phyloP scores from a whole-genome alignment of 2,329 filamentous ascomycete genomes.

The Sporothrix brunneoviolacea region DNA sequence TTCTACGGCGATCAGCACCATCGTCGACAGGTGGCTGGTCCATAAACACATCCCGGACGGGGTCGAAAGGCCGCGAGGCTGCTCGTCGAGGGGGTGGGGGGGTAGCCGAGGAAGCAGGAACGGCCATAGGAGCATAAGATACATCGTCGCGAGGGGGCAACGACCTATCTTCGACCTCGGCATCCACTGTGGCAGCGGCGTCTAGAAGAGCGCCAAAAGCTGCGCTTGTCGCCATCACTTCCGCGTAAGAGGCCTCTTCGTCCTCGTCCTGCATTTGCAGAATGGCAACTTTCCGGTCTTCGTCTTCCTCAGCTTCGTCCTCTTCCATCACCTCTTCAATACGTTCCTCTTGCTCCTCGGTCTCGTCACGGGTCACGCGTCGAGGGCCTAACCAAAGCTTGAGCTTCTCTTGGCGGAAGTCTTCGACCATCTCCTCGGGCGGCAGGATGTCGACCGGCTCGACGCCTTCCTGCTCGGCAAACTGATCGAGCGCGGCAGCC shows the following conservation, averaged over 20 bases:
- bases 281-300: too few species aligned
- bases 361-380: slow-evolving; percentile 12
- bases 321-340: slow-evolving; percentile 11
- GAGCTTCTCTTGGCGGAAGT: slow-evolving; percentile 14
- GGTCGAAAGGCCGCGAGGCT: slow-evolving; percentile 37
- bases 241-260: too few species aligned
- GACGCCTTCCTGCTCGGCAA: slow-evolving; percentile 23
- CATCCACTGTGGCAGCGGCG: too few species aligned
- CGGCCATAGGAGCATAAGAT: too few species aligned
- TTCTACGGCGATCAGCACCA: not conserved
- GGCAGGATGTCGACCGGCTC: slow-evolving; percentile 17
- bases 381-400: slow-evolving; percentile 17
- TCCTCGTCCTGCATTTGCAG: too few species aligned
- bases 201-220: too few species aligned
- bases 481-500: slow-evolving; percentile 16
- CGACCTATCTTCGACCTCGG: too few species aligned
- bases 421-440: slow-evolving; percentile 13
- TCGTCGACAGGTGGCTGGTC: slow-evolving; percentile 18
- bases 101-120: not conserved
- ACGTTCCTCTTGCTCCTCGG: slow-evolving; percentile 13
- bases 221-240: too few species aligned
- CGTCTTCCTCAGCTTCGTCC: slow-evolving; percentile 14
- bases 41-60: slow-evolving; percentile 36
- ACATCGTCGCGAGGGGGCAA: too few species aligned
- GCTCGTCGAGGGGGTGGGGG: slow-evolving; percentile 9